Conservation (phyloP, 768 basidiomycete species). For the Mycena venus region DNA sequence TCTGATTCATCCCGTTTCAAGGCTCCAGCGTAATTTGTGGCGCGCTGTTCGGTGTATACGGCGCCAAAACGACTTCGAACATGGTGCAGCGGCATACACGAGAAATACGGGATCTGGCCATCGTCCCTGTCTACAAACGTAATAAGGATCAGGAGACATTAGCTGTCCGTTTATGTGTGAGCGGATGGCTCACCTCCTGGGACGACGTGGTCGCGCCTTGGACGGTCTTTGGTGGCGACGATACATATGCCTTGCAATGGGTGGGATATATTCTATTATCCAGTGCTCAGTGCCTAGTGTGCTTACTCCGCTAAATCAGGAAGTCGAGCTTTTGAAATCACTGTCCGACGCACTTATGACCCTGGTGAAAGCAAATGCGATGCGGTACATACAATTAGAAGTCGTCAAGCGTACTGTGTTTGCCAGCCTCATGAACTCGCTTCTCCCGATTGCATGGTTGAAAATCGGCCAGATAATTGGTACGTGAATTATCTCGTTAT, state of each 20-base stretch:
- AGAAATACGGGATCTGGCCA: constrained; percentile 66
- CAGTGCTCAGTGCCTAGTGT: not conserved
- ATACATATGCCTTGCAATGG: constrained; percentile 72
- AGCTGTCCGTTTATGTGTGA: constrained; percentile 66
- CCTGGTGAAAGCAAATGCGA: constrained; percentile 61
- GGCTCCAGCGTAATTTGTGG: constrained; percentile 69
- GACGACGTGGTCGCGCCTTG: constrained; percentile 67
- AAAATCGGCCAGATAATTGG: constrained; percentile 69
- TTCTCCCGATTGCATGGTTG: constrained; percentile 64
- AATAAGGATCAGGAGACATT: constrained; percentile 58
- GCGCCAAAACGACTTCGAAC: constrained; percentile 60
- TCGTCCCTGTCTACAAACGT: constrained; percentile 57
- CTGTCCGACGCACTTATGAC: constrained; percentile 61
- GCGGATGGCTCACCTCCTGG: constrained; percentile 63
- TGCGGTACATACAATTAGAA: constrained; percentile 63
- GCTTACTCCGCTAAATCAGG: constrained; percentile 47
- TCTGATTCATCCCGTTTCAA: not conserved
- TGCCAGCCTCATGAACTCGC: constrained; percentile 60
- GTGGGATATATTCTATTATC: constrained; percentile 44
- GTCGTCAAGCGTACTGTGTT: constrained; percentile 66
- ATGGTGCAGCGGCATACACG: constrained; percentile 66
- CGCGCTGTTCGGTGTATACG: constrained; percentile 71
- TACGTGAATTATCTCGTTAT: constrained; percentile 34
- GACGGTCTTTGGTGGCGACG: constrained; percentile 63
- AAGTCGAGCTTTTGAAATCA: constrained; percentile 65